These are phyloP conservation scores for Penicillium rolfsii DNA, from an alignment of 2,329 filamentous ascomycete genomes.

Conservation along the genomic window DNA sequence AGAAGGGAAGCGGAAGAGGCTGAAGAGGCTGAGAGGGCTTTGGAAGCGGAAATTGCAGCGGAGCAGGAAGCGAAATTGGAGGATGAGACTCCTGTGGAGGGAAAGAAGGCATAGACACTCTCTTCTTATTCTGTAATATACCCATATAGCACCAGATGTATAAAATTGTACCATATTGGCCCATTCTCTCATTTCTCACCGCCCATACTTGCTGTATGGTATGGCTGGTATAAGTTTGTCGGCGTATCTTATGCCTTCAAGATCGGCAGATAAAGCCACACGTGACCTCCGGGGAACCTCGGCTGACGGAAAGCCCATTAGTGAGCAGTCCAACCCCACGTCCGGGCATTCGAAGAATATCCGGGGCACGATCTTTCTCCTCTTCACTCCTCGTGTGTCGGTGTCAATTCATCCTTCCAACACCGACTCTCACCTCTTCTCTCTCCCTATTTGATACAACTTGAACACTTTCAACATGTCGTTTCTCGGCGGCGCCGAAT, in stretches of 20 bases:
- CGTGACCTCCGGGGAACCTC: conserved; percentile 33
- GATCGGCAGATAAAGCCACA: conserved; percentile 13
- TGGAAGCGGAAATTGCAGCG: background rate
- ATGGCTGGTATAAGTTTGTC: background rate
- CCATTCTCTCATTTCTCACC: background rate
- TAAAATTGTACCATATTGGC: conserved; percentile 7
- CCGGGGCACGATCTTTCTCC: conserved; percentile 17
- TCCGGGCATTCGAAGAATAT: conserved; percentile 9
- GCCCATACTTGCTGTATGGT: background rate
- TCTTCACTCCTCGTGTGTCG: conserved; percentile 1
- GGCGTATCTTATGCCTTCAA: background rate
- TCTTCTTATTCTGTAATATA: background rate
- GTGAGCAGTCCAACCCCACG: conserved; percentile 29
- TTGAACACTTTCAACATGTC: conserved; percentile 66
- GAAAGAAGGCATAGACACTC: background rate
- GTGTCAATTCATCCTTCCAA: background rate
- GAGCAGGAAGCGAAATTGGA: background rate
- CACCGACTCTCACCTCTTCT: background rate
- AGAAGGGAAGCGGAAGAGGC: conserved; percentile 1
- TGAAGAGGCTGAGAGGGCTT: background rate
- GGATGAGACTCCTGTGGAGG: background rate
- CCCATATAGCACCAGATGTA: background rate
- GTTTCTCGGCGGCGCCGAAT: conserved; percentile 93
- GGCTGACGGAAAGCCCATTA: conserved; percentile 30
- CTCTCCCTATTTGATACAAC: background rate